Conservation (phyloP, 2,329 filamentous ascomycete genomes). For the Beauveria pseudobassiana region DNA sequence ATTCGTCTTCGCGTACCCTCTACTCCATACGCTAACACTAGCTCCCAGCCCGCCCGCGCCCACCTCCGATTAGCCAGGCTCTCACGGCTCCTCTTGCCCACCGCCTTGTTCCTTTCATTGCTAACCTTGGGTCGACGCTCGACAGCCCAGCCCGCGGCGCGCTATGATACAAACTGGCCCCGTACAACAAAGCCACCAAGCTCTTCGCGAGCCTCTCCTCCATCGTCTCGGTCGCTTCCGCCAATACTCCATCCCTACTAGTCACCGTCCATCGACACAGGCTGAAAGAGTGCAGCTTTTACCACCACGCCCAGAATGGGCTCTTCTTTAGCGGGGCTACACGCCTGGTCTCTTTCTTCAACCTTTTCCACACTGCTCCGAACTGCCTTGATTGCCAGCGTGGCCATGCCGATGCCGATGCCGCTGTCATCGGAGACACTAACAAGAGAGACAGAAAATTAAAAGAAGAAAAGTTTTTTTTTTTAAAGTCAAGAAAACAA, state of each 20-base stretch:
- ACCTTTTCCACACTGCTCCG: background rate
- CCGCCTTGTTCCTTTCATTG: constrained; percentile 9
- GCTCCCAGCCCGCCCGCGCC: background rate
- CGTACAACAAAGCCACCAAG: constrained; percentile 4
- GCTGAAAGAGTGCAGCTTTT: background rate
- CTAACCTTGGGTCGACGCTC: constrained; percentile 11
- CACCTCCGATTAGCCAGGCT: background rate
- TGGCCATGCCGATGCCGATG: background rate
- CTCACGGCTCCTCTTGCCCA: constrained; percentile 8
- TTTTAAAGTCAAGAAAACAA: too few species aligned
- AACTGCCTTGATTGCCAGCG: background rate
- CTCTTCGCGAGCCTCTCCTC: constrained; percentile 2
- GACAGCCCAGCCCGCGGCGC: constrained; percentile 6
- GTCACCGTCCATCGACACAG: background rate
- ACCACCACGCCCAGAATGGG: background rate
- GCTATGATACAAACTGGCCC: constrained; percentile 9
- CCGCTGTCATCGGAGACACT: background rate
- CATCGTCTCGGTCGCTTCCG: constrained; percentile 11
- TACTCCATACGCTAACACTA: background rate
- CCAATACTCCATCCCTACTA: constrained; percentile 7
- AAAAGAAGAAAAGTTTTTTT: background rate
- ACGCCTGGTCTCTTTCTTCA: background rate
- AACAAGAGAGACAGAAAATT: background rate
- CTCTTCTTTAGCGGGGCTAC: background rate
- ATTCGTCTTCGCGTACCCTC: background rate